phyloP scores from a whole-genome alignment of 768 basidiomycete genomes.

The Calocybe cyanea region DNA sequence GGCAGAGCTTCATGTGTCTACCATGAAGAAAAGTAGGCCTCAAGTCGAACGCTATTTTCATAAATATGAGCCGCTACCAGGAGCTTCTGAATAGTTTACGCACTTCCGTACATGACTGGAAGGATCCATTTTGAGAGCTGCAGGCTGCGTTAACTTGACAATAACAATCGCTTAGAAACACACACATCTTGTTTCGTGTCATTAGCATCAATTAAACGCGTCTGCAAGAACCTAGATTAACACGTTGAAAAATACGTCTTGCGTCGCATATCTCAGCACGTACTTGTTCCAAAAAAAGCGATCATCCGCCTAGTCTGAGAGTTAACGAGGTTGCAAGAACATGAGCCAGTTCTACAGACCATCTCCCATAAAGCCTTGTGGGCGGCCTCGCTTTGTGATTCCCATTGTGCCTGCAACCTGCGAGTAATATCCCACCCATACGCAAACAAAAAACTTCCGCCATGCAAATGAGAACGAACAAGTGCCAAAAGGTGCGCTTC shows the following conservation, averaged over 20 bases:
- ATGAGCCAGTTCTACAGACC: conserved; percentile 37
- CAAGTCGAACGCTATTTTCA: conserved; percentile 73
- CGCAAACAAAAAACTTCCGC: conserved; percentile 84
- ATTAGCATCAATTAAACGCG: conserved; percentile 34
- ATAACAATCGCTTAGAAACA: neutral
- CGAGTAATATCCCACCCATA: conserved; percentile 90
- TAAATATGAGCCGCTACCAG: conserved; percentile 3
- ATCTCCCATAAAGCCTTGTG: conserved; percentile 71
- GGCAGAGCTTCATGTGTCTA: conserved; percentile 73
- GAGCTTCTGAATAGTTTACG: conserved; percentile 27
- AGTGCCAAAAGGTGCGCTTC: conserved; percentile 87
- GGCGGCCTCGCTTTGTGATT: conserved; percentile 44
- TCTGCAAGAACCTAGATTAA: conserved; percentile 33
- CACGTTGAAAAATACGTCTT: conserved; percentile 9
- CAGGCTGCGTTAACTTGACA: conserved; percentile 6
- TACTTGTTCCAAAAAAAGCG: conserved; percentile 98
- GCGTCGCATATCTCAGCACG: conserved; percentile 6
- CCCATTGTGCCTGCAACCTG: conserved; percentile 80
- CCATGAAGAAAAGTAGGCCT: conserved; percentile 73
- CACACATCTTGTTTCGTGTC: conserved; percentile 64
- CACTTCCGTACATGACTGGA: conserved; percentile 93
- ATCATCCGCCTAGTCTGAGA: conserved; percentile 71
- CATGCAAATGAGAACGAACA: conserved; percentile 76
- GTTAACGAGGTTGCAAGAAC: neutral
- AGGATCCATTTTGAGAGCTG: conserved; percentile 88